Evolutionary conservation across 805 yeast genomes (phyloP).

Genomic region (Scheffersomyces stipitis): DNA sequence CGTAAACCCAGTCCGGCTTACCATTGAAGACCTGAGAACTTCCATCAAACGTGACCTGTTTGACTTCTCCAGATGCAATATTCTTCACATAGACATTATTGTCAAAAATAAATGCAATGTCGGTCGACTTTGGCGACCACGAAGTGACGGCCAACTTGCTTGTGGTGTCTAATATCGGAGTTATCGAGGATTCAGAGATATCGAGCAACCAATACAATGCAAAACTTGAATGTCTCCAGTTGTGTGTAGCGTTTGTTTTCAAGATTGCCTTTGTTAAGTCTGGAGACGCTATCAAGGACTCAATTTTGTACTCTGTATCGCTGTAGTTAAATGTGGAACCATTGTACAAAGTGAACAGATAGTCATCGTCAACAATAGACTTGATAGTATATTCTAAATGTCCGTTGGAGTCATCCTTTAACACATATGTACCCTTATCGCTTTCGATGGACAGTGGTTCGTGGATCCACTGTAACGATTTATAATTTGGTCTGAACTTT

Average conservation of each 20-base stretch:
- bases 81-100: constrained; percentile 55
- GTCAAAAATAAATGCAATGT: constrained; percentile 54
- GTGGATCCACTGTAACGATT: constrained; percentile 70
- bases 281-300: constrained; percentile 63
- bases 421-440: constrained; percentile 69
- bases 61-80: constrained; percentile 18
- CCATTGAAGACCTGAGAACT: constrained; percentile 57
- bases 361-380: constrained; percentile 47
- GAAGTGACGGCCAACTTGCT: constrained; percentile 48
- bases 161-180: constrained; percentile 10
- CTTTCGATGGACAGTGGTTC: constrained; percentile 46
- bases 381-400: constrained; percentile 54
- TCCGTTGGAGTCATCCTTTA: constrained; percentile 34
- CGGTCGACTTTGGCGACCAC: constrained; percentile 62
- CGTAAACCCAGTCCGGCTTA: constrained; percentile 81
- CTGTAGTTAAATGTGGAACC: constrained; percentile 46
- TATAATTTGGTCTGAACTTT: constrained; percentile 51
- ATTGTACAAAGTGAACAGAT: constrained; percentile 47
- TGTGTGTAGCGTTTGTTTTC: constrained; percentile 58
- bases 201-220: constrained; percentile 46
- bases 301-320: constrained; percentile 45
- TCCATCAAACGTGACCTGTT: constrained; percentile 53
- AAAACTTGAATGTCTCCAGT: constrained; percentile 54
- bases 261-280: constrained; percentile 59
- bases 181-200: constrained; percentile 12